phyloP scores from a whole-genome alignment of 768 basidiomycete genomes.

The Suillus subaureus region DNA sequence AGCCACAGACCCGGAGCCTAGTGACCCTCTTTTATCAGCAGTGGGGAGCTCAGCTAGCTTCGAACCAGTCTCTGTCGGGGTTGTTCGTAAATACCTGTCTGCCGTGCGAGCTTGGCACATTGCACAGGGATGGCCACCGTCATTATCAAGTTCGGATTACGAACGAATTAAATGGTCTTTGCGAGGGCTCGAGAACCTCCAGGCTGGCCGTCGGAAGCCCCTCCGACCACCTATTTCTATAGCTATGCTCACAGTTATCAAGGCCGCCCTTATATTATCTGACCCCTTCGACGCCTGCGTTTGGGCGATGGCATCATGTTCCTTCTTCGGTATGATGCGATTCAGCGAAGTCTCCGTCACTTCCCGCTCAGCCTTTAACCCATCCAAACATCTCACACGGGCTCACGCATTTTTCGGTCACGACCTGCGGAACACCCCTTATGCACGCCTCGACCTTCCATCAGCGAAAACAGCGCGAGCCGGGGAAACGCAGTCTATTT shows the following conservation, averaged over 20 bases:
- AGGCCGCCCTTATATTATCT: conserved; percentile 20
- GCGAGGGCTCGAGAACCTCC: too few species aligned
- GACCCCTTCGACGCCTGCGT: conserved; percentile 43
- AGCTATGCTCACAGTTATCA: conserved; percentile 30
- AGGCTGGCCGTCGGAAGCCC: too few species aligned
- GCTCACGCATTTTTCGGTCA: conserved; percentile 10
- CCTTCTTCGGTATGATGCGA: conserved; percentile 43
- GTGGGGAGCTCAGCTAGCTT: neutral
- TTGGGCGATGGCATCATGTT: conserved; percentile 38
- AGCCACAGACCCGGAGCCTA: conserved; percentile 27
- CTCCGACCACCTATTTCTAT: conserved; percentile 16
- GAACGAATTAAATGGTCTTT: too few species aligned
- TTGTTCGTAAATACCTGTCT: neutral
- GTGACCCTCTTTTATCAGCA: conserved; percentile 17
- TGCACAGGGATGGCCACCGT: too few species aligned
- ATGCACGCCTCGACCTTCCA: conserved; percentile 34
- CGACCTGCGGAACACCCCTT: conserved; percentile 30
- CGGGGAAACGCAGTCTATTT: too few species aligned
- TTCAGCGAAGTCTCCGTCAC: conserved; percentile 40
- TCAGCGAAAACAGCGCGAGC: conserved; percentile 32
- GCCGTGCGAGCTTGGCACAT: too few species aligned
- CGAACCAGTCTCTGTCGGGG: neutral
- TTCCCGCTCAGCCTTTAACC: conserved; percentile 23
- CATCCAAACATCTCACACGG: conserved; percentile 23
- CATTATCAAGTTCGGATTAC: too few species aligned